Conservation (phyloP, 73 alveolate genomes). For the Paramecium bursaria region DNA sequence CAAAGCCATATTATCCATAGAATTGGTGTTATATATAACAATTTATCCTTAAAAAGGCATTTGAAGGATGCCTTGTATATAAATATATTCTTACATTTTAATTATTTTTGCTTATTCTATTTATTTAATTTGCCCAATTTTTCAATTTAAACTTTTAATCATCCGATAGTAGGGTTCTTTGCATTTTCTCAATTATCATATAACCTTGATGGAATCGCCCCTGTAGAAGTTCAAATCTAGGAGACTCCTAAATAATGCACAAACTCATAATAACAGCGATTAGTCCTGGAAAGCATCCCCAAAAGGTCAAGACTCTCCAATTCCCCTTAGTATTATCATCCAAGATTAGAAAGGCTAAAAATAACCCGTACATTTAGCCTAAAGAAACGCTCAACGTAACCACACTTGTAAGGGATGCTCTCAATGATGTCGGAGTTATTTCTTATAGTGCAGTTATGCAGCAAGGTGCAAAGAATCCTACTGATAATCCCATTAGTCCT, state of each 20-base stretch:
- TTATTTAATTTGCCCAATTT: constrained; percentile 46
- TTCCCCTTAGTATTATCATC: constrained; percentile 54
- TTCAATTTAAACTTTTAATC: constrained; percentile 48
- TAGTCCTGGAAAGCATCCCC: constrained; percentile 61
- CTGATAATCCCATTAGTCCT: constrained; percentile 63
- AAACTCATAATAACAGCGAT: constrained; percentile 22
- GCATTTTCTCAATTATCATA: constrained; percentile 25
- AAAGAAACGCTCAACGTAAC: constrained; percentile 65
- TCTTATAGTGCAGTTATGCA: constrained; percentile 62
- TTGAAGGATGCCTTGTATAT: constrained; percentile 52
- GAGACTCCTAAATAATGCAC: constrained; percentile 48
- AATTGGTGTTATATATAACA: constrained; percentile 30
- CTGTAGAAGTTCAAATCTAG: constrained; percentile 35
- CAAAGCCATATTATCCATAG: constrained; percentile 59
- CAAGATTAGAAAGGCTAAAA: constrained; percentile 49
- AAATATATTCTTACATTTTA: neutral
- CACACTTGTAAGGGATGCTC: constrained; percentile 60
- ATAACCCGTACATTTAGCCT: constrained; percentile 56
- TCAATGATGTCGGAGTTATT: constrained; percentile 45
- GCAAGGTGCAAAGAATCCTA: constrained; percentile 70
- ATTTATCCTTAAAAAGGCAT: constrained; percentile 49
- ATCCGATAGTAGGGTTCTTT: neutral
- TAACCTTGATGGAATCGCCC: constrained; percentile 59
- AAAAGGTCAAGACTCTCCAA: constrained; percentile 58
- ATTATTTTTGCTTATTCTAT: constrained; percentile 45